Evolutionary conservation across 2,329 filamentous ascomycete species (phyloP).

Genomic region (Dactylellina cionopaga): DNA sequence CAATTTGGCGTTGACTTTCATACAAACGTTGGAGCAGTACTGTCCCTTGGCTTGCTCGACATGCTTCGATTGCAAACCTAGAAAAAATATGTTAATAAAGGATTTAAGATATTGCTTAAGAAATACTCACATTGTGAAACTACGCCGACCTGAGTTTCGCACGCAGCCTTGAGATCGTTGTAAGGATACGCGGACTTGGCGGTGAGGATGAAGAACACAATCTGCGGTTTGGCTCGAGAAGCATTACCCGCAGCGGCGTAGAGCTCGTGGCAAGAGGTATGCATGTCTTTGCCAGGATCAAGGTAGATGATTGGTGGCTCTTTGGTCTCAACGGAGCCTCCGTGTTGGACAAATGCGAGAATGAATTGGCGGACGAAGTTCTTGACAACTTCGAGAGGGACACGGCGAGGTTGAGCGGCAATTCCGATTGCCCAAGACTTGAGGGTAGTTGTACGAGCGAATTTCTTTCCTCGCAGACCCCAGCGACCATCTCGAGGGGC

Average conservation of each 20-base stretch:
- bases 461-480: conserved; percentile 85
- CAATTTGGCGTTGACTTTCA: conserved; percentile 97
- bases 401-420: conserved; percentile 65
- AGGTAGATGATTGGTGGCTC: conserved; percentile 63
- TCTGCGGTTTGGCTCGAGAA: conserved; percentile 71
- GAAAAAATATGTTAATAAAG: neutral
- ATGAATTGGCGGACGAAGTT: conserved; percentile 71
- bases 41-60: conserved; percentile 77
- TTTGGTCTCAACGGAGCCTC: conserved; percentile 66
- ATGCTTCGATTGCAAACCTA: conserved; percentile 75
- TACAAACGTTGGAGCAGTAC: conserved; percentile 90
- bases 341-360: conserved; percentile 70
- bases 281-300: conserved; percentile 63
- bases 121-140: conserved; percentile 72
- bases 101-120: neutral
- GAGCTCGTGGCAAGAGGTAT: conserved; percentile 67
- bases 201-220: conserved; percentile 81
- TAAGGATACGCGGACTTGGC: conserved; percentile 78
- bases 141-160: conserved; percentile 84
- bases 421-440: conserved; percentile 77
- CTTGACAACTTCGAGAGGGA: conserved; percentile 62
- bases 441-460: conserved; percentile 74
- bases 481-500: conserved; percentile 74
- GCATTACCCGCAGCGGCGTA: conserved; percentile 68
- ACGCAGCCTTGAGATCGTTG: conserved; percentile 85